These are phyloP conservation scores for Leptographium lundbergii DNA, from an alignment of 2,329 filamentous ascomycete genomes.

Conservation along the genomic window DNA sequence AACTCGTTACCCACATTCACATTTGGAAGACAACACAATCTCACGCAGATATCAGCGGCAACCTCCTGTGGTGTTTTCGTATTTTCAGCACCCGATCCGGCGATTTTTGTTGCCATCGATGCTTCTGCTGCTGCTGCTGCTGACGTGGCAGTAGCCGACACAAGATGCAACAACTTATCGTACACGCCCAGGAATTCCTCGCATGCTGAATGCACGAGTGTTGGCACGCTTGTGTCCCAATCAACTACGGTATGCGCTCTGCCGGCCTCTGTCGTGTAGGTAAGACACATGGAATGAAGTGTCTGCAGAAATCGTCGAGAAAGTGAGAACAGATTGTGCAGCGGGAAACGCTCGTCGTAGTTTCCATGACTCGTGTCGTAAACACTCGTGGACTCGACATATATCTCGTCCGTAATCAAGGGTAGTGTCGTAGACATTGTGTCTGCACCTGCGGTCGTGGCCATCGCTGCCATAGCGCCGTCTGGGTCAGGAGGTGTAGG, in stretches of 20 bases:
- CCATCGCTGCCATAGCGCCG: background rate
- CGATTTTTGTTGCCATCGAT: background rate
- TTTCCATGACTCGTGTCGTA: background rate
- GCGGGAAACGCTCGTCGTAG: conserved; percentile 20
- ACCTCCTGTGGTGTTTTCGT: conserved; percentile 11
- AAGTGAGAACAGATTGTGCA: conserved; percentile 28
- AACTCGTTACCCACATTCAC: conserved; percentile 28
- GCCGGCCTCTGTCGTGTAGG: background rate
- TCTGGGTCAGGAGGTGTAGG: background rate
- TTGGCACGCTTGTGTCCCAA: conserved; percentile 5
- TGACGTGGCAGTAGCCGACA: conserved; percentile 10
- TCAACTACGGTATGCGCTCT: background rate
- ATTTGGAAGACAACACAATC: conserved; percentile 26
- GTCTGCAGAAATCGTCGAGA: conserved; percentile 24
- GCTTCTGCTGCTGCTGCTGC: background rate
- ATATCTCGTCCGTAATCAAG: background rate
- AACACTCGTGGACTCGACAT: background rate
- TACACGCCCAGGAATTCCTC: conserved; percentile 28
- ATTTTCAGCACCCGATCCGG: background rate
- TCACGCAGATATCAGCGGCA: conserved; percentile 15
- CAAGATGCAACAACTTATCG: conserved; percentile 24
- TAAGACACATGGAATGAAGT: conserved; percentile 13
- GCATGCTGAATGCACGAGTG: conserved; percentile 27
- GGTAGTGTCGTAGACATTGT: background rate
- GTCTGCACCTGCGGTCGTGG: background rate